phyloP scores from a whole-genome alignment of 2,329 filamentous ascomycete species.

The Aspergillus jensenii region DNA sequence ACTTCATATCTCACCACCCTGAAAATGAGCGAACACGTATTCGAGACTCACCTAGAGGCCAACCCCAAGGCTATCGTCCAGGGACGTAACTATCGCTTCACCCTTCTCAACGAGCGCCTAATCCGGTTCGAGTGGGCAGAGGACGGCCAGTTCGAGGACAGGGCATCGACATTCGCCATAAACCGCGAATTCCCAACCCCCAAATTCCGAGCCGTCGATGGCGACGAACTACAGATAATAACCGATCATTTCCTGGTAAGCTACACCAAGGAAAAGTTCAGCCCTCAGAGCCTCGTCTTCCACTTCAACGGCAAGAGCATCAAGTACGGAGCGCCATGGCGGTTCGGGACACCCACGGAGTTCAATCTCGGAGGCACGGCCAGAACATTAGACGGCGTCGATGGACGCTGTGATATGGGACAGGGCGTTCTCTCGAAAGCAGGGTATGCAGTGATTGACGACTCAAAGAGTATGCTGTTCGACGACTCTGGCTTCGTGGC shows the following conservation, averaged over 20 bases:
- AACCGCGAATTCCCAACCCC: constrained; percentile 52
- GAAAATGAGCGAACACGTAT: background rate
- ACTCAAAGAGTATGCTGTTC: constrained; percentile 58
- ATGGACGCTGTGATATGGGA: constrained; percentile 53
- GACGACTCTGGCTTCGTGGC: constrained; percentile 54
- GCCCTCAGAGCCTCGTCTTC: constrained; percentile 50
- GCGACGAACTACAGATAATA: constrained; percentile 54
- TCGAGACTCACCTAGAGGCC: constrained; percentile 43
- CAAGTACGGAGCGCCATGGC: constrained; percentile 49
- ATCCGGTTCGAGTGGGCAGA: constrained; percentile 63
- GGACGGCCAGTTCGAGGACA: constrained; percentile 62
- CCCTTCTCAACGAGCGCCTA: constrained; percentile 56
- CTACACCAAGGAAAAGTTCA: constrained; percentile 60
- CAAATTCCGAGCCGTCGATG: constrained; percentile 50
- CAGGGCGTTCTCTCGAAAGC: constrained; percentile 52
- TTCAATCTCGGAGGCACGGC: constrained; percentile 51
- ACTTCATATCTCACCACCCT: background rate
- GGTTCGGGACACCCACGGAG: constrained; percentile 48
- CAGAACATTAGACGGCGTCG: constrained; percentile 55
- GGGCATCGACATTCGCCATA: constrained; percentile 62
- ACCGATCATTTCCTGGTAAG: constrained; percentile 56
- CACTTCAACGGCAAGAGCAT: constrained; percentile 45
- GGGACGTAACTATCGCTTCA: constrained; percentile 59
- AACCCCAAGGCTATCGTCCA: constrained; percentile 47
- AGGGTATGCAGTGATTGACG: constrained; percentile 56